Evolutionary conservation across 305 asterid species (phyloP), one percentile per base, ranked within the genome.

Genomic region (Fraxinus sp.): DNA sequence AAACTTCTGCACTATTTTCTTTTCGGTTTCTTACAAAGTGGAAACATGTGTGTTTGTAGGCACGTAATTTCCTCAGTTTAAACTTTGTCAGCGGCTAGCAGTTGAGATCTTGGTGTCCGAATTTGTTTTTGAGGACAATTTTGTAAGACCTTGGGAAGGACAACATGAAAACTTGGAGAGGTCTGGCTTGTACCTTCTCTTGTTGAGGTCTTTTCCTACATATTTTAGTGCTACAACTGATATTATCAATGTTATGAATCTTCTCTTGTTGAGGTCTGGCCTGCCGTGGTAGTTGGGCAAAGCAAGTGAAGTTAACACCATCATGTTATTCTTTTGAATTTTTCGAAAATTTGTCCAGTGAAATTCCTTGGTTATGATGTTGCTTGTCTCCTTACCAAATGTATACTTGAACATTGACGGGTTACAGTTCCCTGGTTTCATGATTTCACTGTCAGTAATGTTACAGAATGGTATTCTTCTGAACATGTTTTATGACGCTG

Each of bases 61-160:
- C 39, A 36, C 64, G 1, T 24, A 70, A 49, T 59, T 84, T 79
- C 73, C 79, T 87, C 64, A 79, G 80, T 80, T 41, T 41, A 70
- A 77, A 74, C 86, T 55, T 83, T 82, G 46, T 88, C 96, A 96
- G 99, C 87, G 97, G 74, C 84, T 94, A 80, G 98, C 91, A 37
- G 98, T 96, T 86, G 98, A 91, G 89, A 96, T 96, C 83, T 87
- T 91, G 80, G 86, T 96, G 80, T 89, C 98, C 4, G 99, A 98
- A 74, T 90, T 93, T 89, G 96, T 93, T 81, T 92, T 94, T 59
- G 91, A 92, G 84, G 97, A 90, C 32, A 98, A 93, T 89, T 96
- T 92, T 74, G 59, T 86, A 80, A 93, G 92, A 87, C 97, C 98
- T 84, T 96, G 98, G 99, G 97, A 92, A 84, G 94, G 93, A 79